phyloP scores from a whole-genome alignment of 2,329 filamentous ascomycete species.

The Daldinia sp. region DNA sequence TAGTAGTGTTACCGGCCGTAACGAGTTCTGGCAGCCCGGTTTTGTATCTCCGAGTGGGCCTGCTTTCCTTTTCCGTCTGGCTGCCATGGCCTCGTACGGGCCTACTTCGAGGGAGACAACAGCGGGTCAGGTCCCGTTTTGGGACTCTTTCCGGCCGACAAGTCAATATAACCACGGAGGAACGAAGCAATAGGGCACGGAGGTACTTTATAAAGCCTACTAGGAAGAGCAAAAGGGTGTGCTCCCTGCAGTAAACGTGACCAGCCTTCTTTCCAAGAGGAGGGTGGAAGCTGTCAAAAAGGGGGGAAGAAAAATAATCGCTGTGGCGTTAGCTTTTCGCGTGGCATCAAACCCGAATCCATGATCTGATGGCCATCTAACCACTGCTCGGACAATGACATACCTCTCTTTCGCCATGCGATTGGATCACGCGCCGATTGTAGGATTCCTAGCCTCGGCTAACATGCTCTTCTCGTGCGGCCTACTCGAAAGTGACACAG shows the following conservation, averaged over 20 bases:
- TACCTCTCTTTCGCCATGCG: constrained; percentile 11
- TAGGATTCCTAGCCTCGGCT: constrained; percentile 12
- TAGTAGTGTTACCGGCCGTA: constrained; percentile 11
- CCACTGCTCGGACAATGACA: constrained; percentile 16
- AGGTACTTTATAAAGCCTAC: not conserved
- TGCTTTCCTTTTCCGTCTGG: constrained; percentile 21
- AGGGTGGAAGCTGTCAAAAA: not conserved
- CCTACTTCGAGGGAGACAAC: constrained; percentile 8
- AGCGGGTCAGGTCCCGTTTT: constrained; percentile 25
- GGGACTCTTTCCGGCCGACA: constrained; percentile 13
- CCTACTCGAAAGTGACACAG: constrained; percentile 14
- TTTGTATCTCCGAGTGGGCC: constrained; percentile 28
- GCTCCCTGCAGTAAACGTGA: constrained; percentile 1
- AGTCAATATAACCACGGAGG: constrained; percentile 16
- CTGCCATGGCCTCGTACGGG: constrained; percentile 9
- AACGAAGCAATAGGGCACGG: not conserved
- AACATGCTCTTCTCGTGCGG: constrained; percentile 17
- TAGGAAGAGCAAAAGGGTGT: not conserved
- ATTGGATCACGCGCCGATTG: constrained; percentile 21
- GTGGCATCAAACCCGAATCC: constrained; percentile 23
- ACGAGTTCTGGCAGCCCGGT: constrained; percentile 5
- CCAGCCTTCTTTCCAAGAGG: not conserved
- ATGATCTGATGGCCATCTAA: constrained; percentile 28
- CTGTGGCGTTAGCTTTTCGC: constrained; percentile 14
- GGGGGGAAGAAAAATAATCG: not conserved